These are phyloP conservation scores for Leccinum disarticulatum DNA, from an alignment of 768 basidiomycete genomes.

Conservation along the genomic window DNA sequence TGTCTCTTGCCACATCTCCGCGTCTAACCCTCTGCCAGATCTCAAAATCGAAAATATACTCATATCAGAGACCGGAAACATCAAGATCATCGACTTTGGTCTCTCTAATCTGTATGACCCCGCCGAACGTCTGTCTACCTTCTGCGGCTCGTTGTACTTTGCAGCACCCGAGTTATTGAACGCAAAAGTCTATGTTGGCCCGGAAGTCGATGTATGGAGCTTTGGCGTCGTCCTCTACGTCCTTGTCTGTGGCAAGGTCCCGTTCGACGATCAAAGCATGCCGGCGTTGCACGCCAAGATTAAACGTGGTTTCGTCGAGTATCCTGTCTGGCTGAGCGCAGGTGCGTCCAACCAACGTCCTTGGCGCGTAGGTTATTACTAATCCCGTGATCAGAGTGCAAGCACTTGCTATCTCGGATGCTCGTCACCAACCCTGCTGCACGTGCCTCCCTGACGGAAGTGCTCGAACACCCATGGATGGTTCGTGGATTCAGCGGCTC, in stretches of 20 bases:
- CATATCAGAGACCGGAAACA: constrained; percentile 97
- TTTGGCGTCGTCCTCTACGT: constrained; percentile 98
- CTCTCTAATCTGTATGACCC: constrained; percentile 96
- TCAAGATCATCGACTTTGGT: constrained; percentile 99
- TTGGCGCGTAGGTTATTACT: constrained; percentile 7
- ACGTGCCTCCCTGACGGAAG: constrained; percentile 82
- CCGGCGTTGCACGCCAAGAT: constrained; percentile 99
- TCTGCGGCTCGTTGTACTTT: constrained; percentile 97
- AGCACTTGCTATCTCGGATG: constrained; percentile 90
- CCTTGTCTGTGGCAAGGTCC: constrained; percentile 97
- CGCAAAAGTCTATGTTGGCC: constrained; percentile 94
- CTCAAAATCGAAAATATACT: constrained; percentile 99
- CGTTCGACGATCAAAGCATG: constrained; percentile 99
- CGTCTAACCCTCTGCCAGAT: constrained; percentile 40
- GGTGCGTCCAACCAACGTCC: constrained; percentile 50
- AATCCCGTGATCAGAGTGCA: constrained; percentile 70
- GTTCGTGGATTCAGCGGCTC: constrained; percentile 78
- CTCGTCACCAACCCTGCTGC: constrained; percentile 89
- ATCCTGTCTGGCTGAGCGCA: constrained; percentile 93
- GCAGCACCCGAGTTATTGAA: constrained; percentile 97
- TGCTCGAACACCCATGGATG: constrained; percentile 92
- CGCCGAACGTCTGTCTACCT: constrained; percentile 77
- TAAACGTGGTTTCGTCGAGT: constrained; percentile 95
- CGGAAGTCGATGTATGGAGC: constrained; percentile 98
- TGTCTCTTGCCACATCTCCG: background rate